phyloP scores from a whole-genome alignment of 305 asterid species.

The Fraxinus albicans region DNA sequence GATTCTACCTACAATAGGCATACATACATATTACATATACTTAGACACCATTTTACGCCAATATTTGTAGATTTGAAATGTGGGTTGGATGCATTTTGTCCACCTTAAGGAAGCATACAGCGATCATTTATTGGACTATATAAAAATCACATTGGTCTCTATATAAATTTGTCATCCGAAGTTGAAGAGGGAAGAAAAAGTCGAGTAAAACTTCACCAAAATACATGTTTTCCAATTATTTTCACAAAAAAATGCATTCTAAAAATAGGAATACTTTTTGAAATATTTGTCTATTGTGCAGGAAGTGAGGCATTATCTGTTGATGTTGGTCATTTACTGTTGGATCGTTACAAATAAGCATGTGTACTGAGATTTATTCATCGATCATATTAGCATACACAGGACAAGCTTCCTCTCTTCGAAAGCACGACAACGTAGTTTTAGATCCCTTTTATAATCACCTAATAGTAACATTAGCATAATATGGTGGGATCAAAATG shows the following conservation, averaged over 20 bases:
- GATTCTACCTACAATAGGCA: constrained; percentile 58
- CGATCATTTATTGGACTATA: not conserved
- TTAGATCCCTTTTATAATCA: constrained; percentile 37
- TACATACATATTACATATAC: not conserved
- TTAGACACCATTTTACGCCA: not conserved
- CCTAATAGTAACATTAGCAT: too few species aligned
- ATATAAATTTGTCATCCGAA: too few species aligned
- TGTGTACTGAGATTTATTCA: constrained; percentile 46
- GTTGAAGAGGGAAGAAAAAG: too few species aligned
- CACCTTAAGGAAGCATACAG: not conserved
- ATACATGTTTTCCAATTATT: too few species aligned
- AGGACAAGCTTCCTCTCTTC: constrained; percentile 57
- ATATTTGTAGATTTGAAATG: too few species aligned
- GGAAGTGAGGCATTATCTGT: constrained; percentile 73
- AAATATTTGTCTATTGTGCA: constrained; percentile 17
- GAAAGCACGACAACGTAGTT: constrained; percentile 28
- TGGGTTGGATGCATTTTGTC: not conserved
- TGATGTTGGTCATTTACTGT: constrained; percentile 60
- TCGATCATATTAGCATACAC: constrained; percentile 46
- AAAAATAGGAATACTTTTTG: too few species aligned
- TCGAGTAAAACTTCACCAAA: too few species aligned
- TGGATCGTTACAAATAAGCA: constrained; percentile 52
- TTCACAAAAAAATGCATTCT: too few species aligned
- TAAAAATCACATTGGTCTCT: too few species aligned
- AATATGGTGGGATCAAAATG: too few species aligned